Conservation (phyloP, 2,329 filamentous ascomycete species). For the Fusarium phyllophilum region DNA sequence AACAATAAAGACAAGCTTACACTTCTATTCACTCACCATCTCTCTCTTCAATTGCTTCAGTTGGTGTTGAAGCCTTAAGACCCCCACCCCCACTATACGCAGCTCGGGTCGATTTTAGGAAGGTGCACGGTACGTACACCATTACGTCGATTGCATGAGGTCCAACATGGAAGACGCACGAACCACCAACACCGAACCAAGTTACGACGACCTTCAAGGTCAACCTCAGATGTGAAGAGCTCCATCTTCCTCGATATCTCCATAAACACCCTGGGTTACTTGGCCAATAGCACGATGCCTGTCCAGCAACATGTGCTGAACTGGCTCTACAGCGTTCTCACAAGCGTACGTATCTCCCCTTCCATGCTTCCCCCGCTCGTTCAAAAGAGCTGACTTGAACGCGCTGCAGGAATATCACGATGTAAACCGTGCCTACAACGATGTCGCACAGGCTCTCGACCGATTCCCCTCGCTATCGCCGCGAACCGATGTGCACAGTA, state of each 20-base stretch:
- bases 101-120: conserved; percentile 28
- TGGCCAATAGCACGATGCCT: conserved; percentile 59
- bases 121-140: conserved; percentile 34
- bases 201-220: conserved; percentile 31
- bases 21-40: not conserved
- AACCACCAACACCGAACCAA: conserved; percentile 21
- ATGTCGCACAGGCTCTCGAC: conserved; percentile 84
- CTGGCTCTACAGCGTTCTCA: conserved; percentile 94
- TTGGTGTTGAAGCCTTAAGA: not conserved
- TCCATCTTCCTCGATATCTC: not conserved
- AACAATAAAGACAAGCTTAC: not conserved
- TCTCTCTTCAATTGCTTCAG: not conserved
- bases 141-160: conserved; percentile 34
- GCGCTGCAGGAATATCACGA: conserved; percentile 84
- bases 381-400: conserved; percentile 23
- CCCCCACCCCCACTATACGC: conserved; percentile 35
- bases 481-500: conserved; percentile 95
- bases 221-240: conserved; percentile 24
- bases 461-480: conserved; percentile 83
- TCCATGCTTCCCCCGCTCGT: conserved; percentile 10
- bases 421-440: conserved; percentile 91
- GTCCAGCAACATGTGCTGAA: conserved; percentile 91
- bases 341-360: conserved; percentile 65
- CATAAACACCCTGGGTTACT: not conserved
- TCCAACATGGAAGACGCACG: conserved; percentile 23